Percentiles rank a stretch among this genome's conserved stretches.
phyloP scores from a whole-genome alignment of 2,329 filamentous ascomycete genomes.

The Fusarium graminum region DNA sequence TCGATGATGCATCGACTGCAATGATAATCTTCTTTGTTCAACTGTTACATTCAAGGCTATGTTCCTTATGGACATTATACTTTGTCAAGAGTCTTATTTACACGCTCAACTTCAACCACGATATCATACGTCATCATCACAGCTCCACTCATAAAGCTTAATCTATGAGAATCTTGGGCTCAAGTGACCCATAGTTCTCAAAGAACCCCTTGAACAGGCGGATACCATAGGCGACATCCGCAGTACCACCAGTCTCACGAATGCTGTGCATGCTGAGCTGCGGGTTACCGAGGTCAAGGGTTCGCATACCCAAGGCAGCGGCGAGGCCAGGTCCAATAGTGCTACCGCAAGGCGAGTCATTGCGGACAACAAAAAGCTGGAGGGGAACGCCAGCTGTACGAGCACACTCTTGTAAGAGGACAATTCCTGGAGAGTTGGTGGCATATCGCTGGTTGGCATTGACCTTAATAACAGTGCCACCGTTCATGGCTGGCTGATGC shows the following conservation, averaged over 20 bases:
- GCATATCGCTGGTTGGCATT: constrained; percentile 98
- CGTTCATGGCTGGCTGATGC: constrained; percentile 95
- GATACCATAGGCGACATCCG: constrained; percentile 89
- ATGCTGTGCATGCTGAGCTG: constrained; percentile 98
- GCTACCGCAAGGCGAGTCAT: constrained; percentile 93
- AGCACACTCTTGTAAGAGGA: constrained; percentile 89
- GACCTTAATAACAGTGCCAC: constrained; percentile 95
- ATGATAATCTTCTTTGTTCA: constrained; percentile 14
- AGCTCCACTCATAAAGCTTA: constrained; percentile 54
- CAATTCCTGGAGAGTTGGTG: constrained; percentile 95
- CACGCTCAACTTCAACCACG: constrained; percentile 29
- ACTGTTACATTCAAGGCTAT: constrained; percentile 10
- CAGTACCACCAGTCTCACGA: constrained; percentile 88
- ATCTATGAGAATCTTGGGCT: constrained; percentile 87
- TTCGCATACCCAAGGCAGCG: constrained; percentile 86
- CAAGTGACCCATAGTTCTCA: constrained; percentile 82
- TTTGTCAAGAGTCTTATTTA: constrained; percentile 1
- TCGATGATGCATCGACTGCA: constrained; percentile 12
- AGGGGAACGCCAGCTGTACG: constrained; percentile 81
- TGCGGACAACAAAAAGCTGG: constrained; percentile 95
- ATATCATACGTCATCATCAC: constrained; percentile 10
- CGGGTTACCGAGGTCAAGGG: constrained; percentile 92
- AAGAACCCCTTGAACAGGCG: constrained; percentile 91
- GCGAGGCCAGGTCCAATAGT: constrained; percentile 98
- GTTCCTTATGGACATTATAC: neutral